Conservation (phyloP, 1,284 basidiomycete species). For the Mycena sp. region DNA sequence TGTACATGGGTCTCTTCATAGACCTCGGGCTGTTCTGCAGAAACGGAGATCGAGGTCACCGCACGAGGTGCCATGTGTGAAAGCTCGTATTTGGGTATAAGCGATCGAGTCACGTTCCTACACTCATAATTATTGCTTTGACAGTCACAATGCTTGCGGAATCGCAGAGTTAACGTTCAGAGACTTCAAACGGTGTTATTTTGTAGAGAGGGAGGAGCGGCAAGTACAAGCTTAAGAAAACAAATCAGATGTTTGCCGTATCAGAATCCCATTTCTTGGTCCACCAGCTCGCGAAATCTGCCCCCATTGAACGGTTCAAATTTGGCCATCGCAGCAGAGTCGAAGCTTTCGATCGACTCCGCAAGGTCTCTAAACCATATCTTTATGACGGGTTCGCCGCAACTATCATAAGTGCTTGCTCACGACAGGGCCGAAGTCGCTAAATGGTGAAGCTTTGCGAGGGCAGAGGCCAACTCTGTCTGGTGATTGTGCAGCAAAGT, state of each 20-base stretch:
- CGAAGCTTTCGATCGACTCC: constrained; percentile 58
- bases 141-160: no score
- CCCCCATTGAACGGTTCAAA: constrained; percentile 75
- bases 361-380: constrained; percentile 70
- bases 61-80: constrained; percentile 42
- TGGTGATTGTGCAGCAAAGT: constrained; percentile 95
- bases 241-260: constrained; percentile 18
- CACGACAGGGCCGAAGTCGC: constrained; percentile 68
- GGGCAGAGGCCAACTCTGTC: constrained; percentile 83
- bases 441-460: constrained; percentile 72
- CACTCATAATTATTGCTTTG: no score
- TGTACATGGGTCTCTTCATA: constrained; percentile 86
- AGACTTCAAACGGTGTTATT: no score
- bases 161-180: no score
- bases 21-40: constrained; percentile 57
- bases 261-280: constrained; percentile 78
- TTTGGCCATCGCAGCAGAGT: constrained; percentile 55
- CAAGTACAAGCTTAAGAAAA: constrained; percentile 55
- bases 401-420: constrained; percentile 43
- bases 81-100: constrained; percentile 21
- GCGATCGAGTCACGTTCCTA: no score
- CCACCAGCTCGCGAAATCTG: constrained; percentile 71
- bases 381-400: no score
- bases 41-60: constrained; percentile 50
- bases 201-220: no score